phyloP scores from a whole-genome alignment of 2,329 filamentous ascomycete genomes.

The Penicillium crustosum region DNA sequence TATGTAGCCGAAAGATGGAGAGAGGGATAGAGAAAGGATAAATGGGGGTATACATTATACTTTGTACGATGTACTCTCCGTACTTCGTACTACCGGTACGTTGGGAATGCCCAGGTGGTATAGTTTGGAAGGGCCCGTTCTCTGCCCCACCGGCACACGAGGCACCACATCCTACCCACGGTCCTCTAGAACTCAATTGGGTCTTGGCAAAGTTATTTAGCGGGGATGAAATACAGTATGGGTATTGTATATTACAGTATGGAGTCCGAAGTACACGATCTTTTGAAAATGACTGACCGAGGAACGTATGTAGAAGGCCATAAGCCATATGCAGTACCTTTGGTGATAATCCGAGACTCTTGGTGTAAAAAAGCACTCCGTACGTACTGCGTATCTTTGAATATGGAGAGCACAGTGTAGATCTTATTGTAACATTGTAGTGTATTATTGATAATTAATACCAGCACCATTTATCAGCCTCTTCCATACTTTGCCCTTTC shows the following conservation, averaged over 20 bases:
- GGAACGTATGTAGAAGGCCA: background rate
- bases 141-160: constrained; percentile 2
- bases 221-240: background rate
- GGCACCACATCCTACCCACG: background rate
- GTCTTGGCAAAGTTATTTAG: background rate
- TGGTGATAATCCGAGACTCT: background rate
- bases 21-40: background rate
- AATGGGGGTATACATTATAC: background rate
- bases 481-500: background rate
- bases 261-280: background rate
- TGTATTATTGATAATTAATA: background rate
- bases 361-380: too few species aligned
- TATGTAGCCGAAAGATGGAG: background rate
- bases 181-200: constrained; percentile 2
- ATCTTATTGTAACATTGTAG: background rate
- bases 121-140: background rate
- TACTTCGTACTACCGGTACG: background rate
- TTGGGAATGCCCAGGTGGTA: background rate
- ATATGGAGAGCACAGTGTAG: background rate
- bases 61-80: background rate
- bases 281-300: background rate
- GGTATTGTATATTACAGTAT: background rate
- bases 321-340: background rate
- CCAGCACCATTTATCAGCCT: background rate
- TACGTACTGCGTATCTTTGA: background rate